Percentiles rank a stretch among this genome's conserved stretches.
phyloP scores from a whole-genome alignment of 1,284 basidiomycete species.

The Microstroma glucosiphilum region DNA sequence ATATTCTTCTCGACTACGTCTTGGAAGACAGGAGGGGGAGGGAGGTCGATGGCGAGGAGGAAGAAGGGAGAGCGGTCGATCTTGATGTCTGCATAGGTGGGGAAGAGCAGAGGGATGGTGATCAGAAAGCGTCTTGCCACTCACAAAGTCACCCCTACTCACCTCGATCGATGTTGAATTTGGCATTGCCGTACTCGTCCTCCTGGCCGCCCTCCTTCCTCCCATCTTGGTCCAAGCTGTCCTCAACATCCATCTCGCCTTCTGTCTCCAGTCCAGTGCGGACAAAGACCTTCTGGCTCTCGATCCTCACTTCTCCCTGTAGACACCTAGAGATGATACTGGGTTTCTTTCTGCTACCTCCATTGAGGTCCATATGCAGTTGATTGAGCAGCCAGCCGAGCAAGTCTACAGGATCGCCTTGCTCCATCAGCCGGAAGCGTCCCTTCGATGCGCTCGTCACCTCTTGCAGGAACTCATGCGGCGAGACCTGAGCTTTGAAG shows the following conservation, averaged over 20 bases:
- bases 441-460: slow-evolving; percentile 78
- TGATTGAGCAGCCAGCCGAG: slow-evolving; percentile 90
- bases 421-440: slow-evolving; percentile 83
- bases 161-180: slow-evolving; percentile 32
- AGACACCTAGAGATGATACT: slow-evolving; percentile 81
- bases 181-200: slow-evolving; percentile 30
- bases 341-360: slow-evolving; percentile 49
- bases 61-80: slow-evolving; percentile 82
- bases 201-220: slow-evolving; percentile 33
- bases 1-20: slow-evolving; percentile 90
- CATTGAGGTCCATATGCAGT: slow-evolving; percentile 84
- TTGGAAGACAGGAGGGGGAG: slow-evolving; percentile 91
- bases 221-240: slow-evolving; percentile 31
- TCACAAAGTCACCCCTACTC: not conserved
- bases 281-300: slow-evolving; percentile 80
- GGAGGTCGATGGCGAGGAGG: slow-evolving; percentile 89
- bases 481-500: slow-evolving; percentile 93
- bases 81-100: slow-evolving; percentile 65
- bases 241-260: slow-evolving; percentile 8
- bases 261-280: slow-evolving; percentile 27
- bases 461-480: slow-evolving; percentile 96
- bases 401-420: slow-evolving; percentile 94
- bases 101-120: not conserved
- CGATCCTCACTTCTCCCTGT: slow-evolving; percentile 84
- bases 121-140: not conserved